A percentile compares a stretch with the other conserved stretches of the same genome.
Conservation (phyloP, 2,329 filamentous ascomycete genomes). For the Ophiostoma ips region DNA sequence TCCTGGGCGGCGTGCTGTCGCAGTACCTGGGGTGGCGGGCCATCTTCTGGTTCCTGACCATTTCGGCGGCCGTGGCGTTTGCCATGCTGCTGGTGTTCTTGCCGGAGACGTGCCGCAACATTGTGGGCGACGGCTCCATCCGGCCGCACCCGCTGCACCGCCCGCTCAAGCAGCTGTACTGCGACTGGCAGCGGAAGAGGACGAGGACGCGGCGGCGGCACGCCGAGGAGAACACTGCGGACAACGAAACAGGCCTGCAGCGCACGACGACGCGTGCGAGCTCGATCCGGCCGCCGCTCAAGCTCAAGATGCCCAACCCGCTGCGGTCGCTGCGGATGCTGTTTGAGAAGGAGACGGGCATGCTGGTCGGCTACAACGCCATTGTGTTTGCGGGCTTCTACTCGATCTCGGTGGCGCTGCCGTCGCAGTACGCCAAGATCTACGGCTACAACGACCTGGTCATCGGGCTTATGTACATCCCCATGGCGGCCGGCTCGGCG, state of each 20-base stretch:
- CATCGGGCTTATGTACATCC: conserved; percentile 40
- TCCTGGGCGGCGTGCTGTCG: conserved; percentile 43
- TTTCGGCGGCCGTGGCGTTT: conserved; percentile 28
- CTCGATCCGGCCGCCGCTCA: conserved; percentile 8
- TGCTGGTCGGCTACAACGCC: conserved; percentile 30
- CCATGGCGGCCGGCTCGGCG: conserved; percentile 35
- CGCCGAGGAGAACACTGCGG: not conserved
- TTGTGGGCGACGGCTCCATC: conserved; percentile 40
- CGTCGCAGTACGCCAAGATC: conserved; percentile 23
- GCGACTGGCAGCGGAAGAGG: not conserved
- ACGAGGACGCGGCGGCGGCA: not conserved
- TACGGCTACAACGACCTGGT: conserved; percentile 46
- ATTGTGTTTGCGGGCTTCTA: conserved; percentile 38
- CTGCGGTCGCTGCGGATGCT: conserved; percentile 69
- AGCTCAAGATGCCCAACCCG: conserved; percentile 44
- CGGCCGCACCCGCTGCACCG: conserved; percentile 12
- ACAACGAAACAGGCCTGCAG: not conserved
- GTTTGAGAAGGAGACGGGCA: conserved; percentile 62
- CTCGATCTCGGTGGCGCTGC: conserved; percentile 31
- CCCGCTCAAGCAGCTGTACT: conserved; percentile 9
- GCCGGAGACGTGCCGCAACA: conserved; percentile 36
- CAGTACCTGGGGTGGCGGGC: conserved; percentile 44
- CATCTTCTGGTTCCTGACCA: conserved; percentile 49
- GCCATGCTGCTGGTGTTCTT: conserved; percentile 33
- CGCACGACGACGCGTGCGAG: not conserved